A percentile compares a stretch with the other conserved stretches of the same genome.
Evolutionary conservation across 257 asterid genomes (phyloP).

Genomic region (Anisodus tanguticus): DNA sequence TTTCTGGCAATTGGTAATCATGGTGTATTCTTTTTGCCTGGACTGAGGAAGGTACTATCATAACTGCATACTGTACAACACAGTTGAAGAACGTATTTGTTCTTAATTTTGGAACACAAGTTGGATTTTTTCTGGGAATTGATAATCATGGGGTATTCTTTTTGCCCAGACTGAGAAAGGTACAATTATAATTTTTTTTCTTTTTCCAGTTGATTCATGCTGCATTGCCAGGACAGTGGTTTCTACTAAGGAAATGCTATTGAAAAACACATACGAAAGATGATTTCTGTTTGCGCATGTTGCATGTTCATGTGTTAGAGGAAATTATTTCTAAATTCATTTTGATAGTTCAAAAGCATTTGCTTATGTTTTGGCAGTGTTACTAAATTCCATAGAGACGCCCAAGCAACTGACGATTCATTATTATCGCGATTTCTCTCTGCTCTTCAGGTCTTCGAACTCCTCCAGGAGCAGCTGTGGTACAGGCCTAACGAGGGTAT

Average conservation of each 20-base stretch:
- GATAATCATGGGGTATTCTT: no score
- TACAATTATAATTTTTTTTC: no score
- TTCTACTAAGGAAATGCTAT: no score
- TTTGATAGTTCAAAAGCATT: conserved; percentile 4
- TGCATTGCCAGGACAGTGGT: no score
- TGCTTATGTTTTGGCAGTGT: neutral
- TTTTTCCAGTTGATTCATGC: no score
- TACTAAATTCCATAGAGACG: neutral
- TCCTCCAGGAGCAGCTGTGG: conserved; percentile 95
- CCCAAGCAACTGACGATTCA: neutral
- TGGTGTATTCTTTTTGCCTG: no score
- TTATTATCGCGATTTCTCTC: neutral
- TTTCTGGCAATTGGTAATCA: no score
- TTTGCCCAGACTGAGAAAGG: no score
- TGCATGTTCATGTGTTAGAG: neutral
- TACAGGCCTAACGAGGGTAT: conserved; percentile 78
- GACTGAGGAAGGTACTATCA: no score
- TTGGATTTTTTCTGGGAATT: neutral
- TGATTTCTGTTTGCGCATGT: neutral
- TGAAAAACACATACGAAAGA: no score
- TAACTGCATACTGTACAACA: neutral
- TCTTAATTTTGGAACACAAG: neutral
- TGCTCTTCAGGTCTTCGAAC: conserved; percentile 74
- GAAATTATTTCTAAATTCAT: neutral
- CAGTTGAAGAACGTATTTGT: neutral